A percentile compares a stretch with the other conserved stretches of the same genome.
phyloP scores from a whole-genome alignment of 2,329 filamentous ascomycete genomes.

The Phyllosticta citrichinensis region DNA sequence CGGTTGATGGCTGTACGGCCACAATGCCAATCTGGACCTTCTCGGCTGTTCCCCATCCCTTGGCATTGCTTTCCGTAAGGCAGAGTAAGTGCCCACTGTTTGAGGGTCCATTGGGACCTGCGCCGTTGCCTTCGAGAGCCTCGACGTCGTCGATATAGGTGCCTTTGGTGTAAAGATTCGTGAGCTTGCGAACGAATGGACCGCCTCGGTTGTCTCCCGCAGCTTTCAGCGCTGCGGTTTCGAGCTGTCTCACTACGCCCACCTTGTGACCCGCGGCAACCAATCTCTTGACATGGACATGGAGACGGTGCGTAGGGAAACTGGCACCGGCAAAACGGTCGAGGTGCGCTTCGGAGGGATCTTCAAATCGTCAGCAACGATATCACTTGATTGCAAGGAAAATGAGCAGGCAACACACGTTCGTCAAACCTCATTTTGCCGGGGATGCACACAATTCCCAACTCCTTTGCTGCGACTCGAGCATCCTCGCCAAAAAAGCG shows the following conservation, averaged over 20 bases:
- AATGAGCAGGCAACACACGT: constrained; percentile 28
- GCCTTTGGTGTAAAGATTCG: constrained; percentile 94
- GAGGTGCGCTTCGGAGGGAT: constrained; percentile 83
- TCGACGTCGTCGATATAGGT: constrained; percentile 94
- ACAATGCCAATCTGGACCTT: constrained; percentile 86
- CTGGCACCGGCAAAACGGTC: constrained; percentile 91
- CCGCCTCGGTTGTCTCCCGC: constrained; percentile 89
- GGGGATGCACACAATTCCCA: constrained; percentile 93
- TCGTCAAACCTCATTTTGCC: constrained; percentile 93
- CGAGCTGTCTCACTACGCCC: constrained; percentile 84
- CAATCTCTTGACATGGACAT: constrained; percentile 88
- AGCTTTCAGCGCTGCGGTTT: constrained; percentile 92
- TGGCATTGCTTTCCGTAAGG: constrained; percentile 74
- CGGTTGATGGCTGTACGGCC: constrained; percentile 89
- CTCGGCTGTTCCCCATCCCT: constrained; percentile 77
- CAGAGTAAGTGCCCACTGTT: constrained; percentile 76
- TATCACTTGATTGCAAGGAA: constrained; percentile 4
- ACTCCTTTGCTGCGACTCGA: constrained; percentile 73
- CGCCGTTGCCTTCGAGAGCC: constrained; percentile 52
- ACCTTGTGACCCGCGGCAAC: constrained; percentile 92
- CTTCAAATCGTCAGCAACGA: constrained; percentile 24
- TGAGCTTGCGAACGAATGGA: constrained; percentile 85
- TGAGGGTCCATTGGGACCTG: constrained; percentile 41
- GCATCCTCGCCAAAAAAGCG: constrained; percentile 96
- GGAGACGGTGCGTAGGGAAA: constrained; percentile 82